These are phyloP conservation scores for Apiotrichum siamense DNA, from an alignment of 1,284 basidiomycete species.

Conservation along the genomic window DNA sequence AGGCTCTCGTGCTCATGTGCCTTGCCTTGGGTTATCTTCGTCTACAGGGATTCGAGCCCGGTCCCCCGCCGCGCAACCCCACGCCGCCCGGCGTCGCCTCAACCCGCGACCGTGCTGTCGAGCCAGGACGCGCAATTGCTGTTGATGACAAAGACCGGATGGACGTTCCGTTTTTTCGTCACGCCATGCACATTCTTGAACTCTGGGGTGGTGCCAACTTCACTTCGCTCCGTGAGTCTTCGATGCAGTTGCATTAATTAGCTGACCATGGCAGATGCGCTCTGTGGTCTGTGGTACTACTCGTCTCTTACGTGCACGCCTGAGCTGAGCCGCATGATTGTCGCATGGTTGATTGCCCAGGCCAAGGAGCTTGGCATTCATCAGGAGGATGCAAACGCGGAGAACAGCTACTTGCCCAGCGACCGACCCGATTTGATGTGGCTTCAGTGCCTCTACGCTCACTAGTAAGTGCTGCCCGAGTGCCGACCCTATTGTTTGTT, in stretches of 20 bases:
- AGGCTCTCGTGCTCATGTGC: conserved; percentile 8
- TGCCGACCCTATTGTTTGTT: no score
- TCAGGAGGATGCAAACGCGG: conserved; percentile 3
- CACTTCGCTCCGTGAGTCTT: conserved; percentile 14
- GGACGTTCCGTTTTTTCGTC: conserved; percentile 15
- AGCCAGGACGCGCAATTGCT: background rate
- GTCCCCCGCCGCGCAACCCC: background rate
- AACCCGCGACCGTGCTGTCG: background rate
- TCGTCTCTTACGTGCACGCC: conserved; percentile 9
- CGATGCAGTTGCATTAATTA: background rate
- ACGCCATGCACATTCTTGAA: conserved; percentile 11
- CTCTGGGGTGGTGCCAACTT: conserved; percentile 14
- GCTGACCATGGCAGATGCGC: conserved; percentile 13
- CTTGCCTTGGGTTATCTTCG: conserved; percentile 14
- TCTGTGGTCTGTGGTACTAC: conserved; percentile 14
- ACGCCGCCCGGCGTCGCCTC: background rate
- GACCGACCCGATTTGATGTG: conserved; percentile 20
- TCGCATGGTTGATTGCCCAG: conserved; percentile 18
- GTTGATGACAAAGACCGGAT: conserved; percentile 8
- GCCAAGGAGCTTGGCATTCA: conserved; percentile 17
- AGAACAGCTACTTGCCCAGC: conserved; percentile 7
- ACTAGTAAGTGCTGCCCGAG: conserved; percentile 12
- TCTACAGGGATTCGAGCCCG: conserved; percentile 3
- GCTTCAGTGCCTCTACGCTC: conserved; percentile 12
- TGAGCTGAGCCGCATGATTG: conserved; percentile 8